Evolutionary conservation across 495 filamentous ascomycete genomes (phyloP), one percentile per base, ranked within the genome.

Genomic region (Podospora pseudopauciseta): DNA sequence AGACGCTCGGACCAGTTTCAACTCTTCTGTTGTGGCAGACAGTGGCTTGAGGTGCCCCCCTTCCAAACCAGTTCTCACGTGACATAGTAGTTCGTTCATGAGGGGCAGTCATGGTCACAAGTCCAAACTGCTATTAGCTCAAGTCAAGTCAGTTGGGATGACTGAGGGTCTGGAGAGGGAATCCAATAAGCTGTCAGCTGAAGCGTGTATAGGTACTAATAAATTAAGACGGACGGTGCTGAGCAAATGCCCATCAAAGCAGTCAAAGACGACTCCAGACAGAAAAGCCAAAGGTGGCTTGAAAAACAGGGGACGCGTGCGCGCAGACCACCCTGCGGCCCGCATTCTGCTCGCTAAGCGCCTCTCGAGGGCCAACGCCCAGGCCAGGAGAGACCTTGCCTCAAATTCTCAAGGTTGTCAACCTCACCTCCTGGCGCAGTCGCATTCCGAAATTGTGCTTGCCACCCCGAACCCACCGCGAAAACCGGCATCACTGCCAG

Each of bases 321-420:
- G 68, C 68, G 60, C 68, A 66, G 68, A 60, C 60, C 65, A 27
- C 68, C 20, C 18, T 26, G 49, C 66, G 63, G 64, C 59, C 55
- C 55, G 18, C 55, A 26, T 58, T n/a, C 65, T 55, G 30, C 60
- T 59, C 63, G 63, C 59, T 68, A 71, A 68, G 66, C 66, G 66
- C 69, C 66, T 66, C 66, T 49, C 23, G 57, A 32, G 44, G 30
- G n/a, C 61, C 30, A 61, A 27, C 59, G 61, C 65, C 68, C 60
- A 30, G 60, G 20, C 61, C 65, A 54, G 54, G 68, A 32, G 30
- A 60, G 54, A 66, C 13, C 23, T 34, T 63, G 62, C 63, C 65
- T 66, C 69, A 68, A 71, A 71, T 68, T 71, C 61, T 71, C 39
- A 49, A 49, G 39, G 39, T 49, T 64, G 27, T 55, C 69, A 66